Evolutionary conservation across 345 rosid genomes (phyloP).

Genomic region (Hibiscus syriacus): DNA sequence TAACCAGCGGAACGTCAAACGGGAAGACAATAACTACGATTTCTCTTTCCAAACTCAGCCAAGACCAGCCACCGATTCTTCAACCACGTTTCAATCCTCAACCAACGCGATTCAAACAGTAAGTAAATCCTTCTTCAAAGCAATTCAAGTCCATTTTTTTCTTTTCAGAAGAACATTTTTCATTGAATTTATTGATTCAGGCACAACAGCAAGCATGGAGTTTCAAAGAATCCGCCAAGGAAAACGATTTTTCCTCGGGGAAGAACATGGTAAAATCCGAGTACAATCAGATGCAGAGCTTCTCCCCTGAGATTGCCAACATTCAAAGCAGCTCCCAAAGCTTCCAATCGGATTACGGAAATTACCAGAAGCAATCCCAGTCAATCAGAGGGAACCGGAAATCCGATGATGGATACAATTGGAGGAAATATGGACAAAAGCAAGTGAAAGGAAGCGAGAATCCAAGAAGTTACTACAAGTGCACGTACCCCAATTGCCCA

Average conservation of each 20-base stretch:
- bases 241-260: conserved; percentile 16
- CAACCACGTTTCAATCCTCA: too few species aligned
- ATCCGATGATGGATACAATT: conserved; percentile 84
- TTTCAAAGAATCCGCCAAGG: conserved; percentile 34
- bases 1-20: conserved; percentile 29
- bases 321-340: conserved; percentile 28
- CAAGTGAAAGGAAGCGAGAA: conserved; percentile 94
- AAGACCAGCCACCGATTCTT: too few species aligned
- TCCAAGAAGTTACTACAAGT: conserved; percentile 91
- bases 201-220: conserved; percentile 44
- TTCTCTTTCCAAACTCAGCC: conserved; percentile 55
- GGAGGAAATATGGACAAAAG: conserved; percentile 98
- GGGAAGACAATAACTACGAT: conserved; percentile 33
- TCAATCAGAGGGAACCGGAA: conserved; percentile 45
- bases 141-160: background rate
- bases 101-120: conserved; percentile 30
- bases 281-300: conserved; percentile 23
- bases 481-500: conserved; percentile 66
- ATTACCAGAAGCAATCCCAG: conserved; percentile 31
- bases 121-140: background rate
- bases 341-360: conserved; percentile 27
- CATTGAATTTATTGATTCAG: conserved; percentile 16
- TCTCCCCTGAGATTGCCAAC: conserved; percentile 38
- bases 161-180: background rate
- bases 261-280: conserved; percentile 24